Evolutionary conservation across 2,329 filamentous ascomycete species (phyloP), one percentile per base, ranked within the genome.

Genomic region (Zasmidium citrigriseum): DNA sequence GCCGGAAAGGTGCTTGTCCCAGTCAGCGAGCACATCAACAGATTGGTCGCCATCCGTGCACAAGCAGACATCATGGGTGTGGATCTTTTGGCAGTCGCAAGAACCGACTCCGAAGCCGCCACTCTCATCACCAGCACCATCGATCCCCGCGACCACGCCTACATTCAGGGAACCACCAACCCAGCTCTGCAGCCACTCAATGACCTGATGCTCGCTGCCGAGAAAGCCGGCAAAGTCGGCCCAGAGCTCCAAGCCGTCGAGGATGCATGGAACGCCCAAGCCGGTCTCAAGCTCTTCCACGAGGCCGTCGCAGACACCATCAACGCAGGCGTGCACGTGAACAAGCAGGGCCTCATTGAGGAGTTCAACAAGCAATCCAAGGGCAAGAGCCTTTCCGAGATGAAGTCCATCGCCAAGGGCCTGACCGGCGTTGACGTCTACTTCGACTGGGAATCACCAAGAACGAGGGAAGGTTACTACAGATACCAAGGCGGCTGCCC

Each of bases 61-160:
- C 95, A 99, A 79, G 93, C 95, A 67, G 95, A 99, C 74, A 98
- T 99, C 72, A 98, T 99, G 95, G 95, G 89, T 86, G 77, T 67
- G 72, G 91, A 99, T 72, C 88, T 99, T 62, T 80, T 99, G 41
- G 91, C 91, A 66, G 87, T 99, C 65, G 95, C 95, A 54, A 89
- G 95, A 71, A 99, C 95, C 59, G 95, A 99, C 78, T 96, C 95
- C 68, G 95, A 99, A 82, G 95, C 95, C 54, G 95, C 95, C 29
- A 99, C 95, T 3, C 88, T 99, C 69, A 96, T 99, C 81, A 96
- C 91, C 64, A 93, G 91, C 29, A 96, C 91, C 69, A 97, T 99
- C 73, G 95, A 99, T 78, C 88, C 90, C 59, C 90, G 95, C 69
- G 95, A 99, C 78, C 95, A 99, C 77, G 83, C 87, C 69, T 99